Evolutionary conservation across 768 basidiomycete species (phyloP), one percentile per base, ranked within the genome.

Genomic region (Russula foetens): DNA sequence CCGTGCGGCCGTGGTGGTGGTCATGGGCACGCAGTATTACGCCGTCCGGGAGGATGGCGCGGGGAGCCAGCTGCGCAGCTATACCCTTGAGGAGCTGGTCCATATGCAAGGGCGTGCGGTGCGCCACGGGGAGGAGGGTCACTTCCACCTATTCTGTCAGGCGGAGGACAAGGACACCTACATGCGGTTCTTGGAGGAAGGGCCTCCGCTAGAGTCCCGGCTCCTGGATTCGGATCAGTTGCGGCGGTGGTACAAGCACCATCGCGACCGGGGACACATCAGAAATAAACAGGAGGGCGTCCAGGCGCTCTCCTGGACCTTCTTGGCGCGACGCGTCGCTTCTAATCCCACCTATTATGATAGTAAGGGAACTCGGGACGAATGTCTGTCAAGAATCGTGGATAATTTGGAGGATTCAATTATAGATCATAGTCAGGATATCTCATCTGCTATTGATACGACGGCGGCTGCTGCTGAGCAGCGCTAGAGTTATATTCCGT

Each of bases 101-200:
- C 85, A 84, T 59, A 98, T 99, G 95, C 95, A 98, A 72, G 84
- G 90, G 56, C 82, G 84, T 33, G 94, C 94, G 4, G 81, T 92
- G 14, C 81, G 80, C 56, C 73, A 73, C 53, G 69, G 69, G 26
- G 67, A 77, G 1, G 77, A 76, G 11, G 88, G 91, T 0, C 79
- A 79, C 58, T 94, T 96, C 74, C 78, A 88, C 68, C 73, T 98
- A 48, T 90, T 99, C 69, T 98, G 96, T 71, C 95, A 93, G 66
- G 77, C 84, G 7, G 95, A 97, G 70, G 83, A 86, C 50, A 82
- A 84, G 62, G 90, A 92, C 63, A 86, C 86, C 15, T 85, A 92
- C 70, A 80, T 81, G 46, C 84, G 88, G 26, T 93, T 96, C 76
- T 74, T 99, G 63, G 84, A 86, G 58, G 88, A 94, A 23, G 97